Evolutionary conservation across 345 rosid species (phyloP).

Genomic region (Lenwebbia sp.): DNA sequence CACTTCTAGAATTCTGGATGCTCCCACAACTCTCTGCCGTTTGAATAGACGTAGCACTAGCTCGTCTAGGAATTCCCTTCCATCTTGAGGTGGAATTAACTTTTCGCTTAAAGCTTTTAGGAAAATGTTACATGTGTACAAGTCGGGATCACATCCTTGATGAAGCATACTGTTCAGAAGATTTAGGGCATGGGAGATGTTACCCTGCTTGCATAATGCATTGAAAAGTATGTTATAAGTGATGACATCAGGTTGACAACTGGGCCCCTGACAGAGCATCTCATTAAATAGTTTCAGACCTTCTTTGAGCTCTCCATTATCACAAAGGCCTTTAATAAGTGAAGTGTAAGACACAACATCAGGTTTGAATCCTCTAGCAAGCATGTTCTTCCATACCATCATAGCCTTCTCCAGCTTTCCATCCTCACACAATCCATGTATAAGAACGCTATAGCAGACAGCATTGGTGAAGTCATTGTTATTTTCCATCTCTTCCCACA

Average conservation of each 20-base stretch:
- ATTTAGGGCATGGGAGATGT: constrained; percentile 59
- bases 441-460: constrained; percentile 67
- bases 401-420: constrained; percentile 58
- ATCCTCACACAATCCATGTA: constrained; percentile 64
- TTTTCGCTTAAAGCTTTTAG: constrained; percentile 57
- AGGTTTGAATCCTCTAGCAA: constrained; percentile 54
- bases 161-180: constrained; percentile 77
- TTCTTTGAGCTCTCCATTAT: constrained; percentile 44
- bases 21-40: constrained; percentile 53
- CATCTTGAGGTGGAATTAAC: constrained; percentile 62
- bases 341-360: constrained; percentile 80
- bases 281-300: constrained; percentile 71
- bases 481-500: constrained; percentile 64
- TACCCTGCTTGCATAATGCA: constrained; percentile 55
- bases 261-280: constrained; percentile 70
- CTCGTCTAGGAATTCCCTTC: constrained; percentile 65
- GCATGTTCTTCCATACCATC: constrained; percentile 70
- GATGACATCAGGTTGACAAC: constrained; percentile 75
- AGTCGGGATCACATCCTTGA: constrained; percentile 72
- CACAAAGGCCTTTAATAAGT: constrained; percentile 79
- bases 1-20: constrained; percentile 57
- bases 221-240: constrained; percentile 75
- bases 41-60: constrained; percentile 57
- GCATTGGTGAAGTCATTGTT: constrained; percentile 23
- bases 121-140: constrained; percentile 64